These are phyloP conservation scores for Penicillium cosmopolitanum DNA, from an alignment of 495 filamentous ascomycete species.

Conservation along the genomic window DNA sequence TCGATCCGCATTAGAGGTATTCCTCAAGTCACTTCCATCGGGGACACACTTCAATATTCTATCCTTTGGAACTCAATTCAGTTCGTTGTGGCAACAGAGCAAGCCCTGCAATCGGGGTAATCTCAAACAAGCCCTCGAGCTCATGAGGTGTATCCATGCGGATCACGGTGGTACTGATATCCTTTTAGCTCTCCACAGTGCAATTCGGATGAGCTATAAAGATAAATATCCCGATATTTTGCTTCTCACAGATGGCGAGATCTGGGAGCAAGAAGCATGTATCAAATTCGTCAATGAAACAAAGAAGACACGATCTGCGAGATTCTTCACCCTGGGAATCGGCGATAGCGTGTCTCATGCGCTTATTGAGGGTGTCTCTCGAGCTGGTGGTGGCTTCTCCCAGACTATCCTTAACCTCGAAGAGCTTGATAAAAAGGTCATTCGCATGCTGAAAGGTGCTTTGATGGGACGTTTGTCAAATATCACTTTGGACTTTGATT, in stretches of 20 bases:
- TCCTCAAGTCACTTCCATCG: constrained; percentile 13
- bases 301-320: background rate
- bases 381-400: constrained; percentile 17
- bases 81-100: constrained; percentile 57
- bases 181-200: background rate
- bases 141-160: constrained; percentile 53
- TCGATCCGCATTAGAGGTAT: constrained; percentile 2
- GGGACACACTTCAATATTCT: constrained; percentile 16
- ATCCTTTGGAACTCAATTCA: background rate
- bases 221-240: constrained; percentile 11
- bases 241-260: constrained; percentile 13
- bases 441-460: constrained; percentile 20
- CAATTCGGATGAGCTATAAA: constrained; percentile 2
- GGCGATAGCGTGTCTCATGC: constrained; percentile 15
- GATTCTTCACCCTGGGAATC: constrained; percentile 21
- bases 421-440: constrained; percentile 11
- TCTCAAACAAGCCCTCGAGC: constrained; percentile 52
- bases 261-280: background rate
- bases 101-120: constrained; percentile 55
- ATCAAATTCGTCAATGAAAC: constrained; percentile 10
- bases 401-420: constrained; percentile 16
- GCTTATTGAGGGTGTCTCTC: constrained; percentile 16
- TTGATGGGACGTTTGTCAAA: constrained; percentile 13
- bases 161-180: constrained; percentile 16
- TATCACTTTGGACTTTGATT: constrained; percentile 11